phyloP scores from a whole-genome alignment of 768 basidiomycete genomes.

The Lentinus brumalis region DNA sequence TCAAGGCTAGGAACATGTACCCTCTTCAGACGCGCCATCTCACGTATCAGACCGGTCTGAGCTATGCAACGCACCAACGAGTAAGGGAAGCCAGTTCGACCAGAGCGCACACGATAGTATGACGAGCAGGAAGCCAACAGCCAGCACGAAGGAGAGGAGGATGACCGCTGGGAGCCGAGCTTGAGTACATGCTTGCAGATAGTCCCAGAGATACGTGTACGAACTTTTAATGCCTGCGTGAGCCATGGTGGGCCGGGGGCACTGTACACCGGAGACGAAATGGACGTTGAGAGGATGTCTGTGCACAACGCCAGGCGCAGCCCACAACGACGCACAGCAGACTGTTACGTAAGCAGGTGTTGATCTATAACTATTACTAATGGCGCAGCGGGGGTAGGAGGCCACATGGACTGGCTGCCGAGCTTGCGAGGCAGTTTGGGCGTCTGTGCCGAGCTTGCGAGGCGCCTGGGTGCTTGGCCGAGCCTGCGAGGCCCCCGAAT shows the following conservation, averaged over 20 bases:
- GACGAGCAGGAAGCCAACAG: slow-evolving; percentile 95
- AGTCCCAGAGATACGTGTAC: slow-evolving; percentile 13
- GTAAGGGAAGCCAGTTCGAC: slow-evolving; percentile 94
- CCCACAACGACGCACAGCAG: background rate
- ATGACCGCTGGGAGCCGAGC: slow-evolving; percentile 72
- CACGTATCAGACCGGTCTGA: background rate
- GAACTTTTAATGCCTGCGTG: slow-evolving; percentile 34
- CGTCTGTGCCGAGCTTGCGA: background rate
- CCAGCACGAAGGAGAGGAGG: slow-evolving; percentile 94
- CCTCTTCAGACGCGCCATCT: background rate
- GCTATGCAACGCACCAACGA: slow-evolving; percentile 84
- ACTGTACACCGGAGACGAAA: slow-evolving; percentile 5
- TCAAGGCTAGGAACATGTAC: slow-evolving; percentile 60
- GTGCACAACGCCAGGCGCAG: slow-evolving; percentile 1
- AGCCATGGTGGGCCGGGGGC: slow-evolving; percentile 20
- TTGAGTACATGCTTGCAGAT: slow-evolving; percentile 18
- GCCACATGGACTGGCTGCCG: no score
- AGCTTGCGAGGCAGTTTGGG: no score
- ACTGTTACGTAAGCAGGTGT: slow-evolving; percentile 7
- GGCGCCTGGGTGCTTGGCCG: no score
- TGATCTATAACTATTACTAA: background rate
- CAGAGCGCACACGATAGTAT: slow-evolving; percentile 97
- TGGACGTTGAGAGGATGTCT: background rate
- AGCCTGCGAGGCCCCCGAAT: no score
- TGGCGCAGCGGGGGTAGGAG: no score